Evolutionary conservation across 176 grass and related monocot genomes (phyloP), one percentile per base, ranked within the genome.

Genomic region (Musa itinerans): DNA sequence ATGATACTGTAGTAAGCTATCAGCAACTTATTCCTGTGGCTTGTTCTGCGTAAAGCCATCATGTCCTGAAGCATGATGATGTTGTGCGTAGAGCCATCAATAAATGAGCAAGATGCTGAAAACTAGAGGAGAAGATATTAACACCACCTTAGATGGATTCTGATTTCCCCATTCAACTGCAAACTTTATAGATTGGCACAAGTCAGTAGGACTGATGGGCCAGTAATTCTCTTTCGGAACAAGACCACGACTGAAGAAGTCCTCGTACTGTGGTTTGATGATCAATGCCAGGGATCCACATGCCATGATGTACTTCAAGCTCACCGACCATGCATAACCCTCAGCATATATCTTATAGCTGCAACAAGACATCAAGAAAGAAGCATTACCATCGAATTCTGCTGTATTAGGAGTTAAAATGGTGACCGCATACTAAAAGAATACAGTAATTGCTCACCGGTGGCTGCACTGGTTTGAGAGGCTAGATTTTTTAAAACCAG

Each of bases 291-390:
- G 83, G 9, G 95, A 93, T 10, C 88, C 90, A 75, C 95, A 98
- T 11, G 90, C 50, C 17, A 93, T 27, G 59, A 91, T 98, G 78
- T 98, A 98, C 10, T 98, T 98, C 15, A 98, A 89, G 82, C 88
- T 98, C 27, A 93, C 90, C 14, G 90, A 98, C 90, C 94, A 98
- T 56, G 90, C 94, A 87, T 76, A 98, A 69, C 94, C 90, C 61
- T 94, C 90, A 20, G 90, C 86, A 76, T 98, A 98, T 73, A 98
- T 91, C 79, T 98, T 98, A 73, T 89, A 94, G 20, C 88, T 84
- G 65, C 73, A 53, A 49, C 1, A 2, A 66, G 25, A 50, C 14
- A 14, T 48, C 10, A n/a, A 26, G 11, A 69, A 16, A 9, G 3
- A 12, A 80, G 50, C 3, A 63, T 19, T 11, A 63, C 14, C 15